A percentile compares a stretch with the other conserved stretches of the same genome.
Evolutionary conservation across 306 rosid genomes (phyloP).

Genomic region (Ormosia semicastrata): DNA sequence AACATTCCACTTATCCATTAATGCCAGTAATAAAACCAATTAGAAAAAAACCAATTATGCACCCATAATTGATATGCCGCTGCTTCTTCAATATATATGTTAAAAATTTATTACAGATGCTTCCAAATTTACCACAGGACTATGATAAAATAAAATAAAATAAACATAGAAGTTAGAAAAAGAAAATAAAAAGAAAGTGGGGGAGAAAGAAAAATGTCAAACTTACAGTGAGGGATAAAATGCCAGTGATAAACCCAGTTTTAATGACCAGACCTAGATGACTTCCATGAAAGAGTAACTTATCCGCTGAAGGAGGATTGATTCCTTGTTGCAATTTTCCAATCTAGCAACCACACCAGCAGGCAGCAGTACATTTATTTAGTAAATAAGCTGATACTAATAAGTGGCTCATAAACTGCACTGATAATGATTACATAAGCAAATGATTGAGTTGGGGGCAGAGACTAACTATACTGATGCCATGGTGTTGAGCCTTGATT

Average conservation of each 20-base stretch:
- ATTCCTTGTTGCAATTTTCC: conserved; percentile 70
- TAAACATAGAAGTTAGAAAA: background rate
- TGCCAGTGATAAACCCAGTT: conserved; percentile 75
- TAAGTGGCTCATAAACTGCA: background rate
- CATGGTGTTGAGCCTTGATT: conserved; percentile 56
- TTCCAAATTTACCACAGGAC: background rate
- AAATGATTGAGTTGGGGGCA: background rate
- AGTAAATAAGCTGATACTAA: background rate
- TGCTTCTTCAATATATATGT: background rate
- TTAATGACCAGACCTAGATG: conserved; percentile 56
- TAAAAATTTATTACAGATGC: background rate
- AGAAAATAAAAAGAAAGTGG: background rate
- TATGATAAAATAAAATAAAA: background rate
- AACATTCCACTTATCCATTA: background rate
- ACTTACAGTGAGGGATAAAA: conserved; percentile 79
- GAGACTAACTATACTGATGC: conserved; percentile 63
- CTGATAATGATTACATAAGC: background rate
- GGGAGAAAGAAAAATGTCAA: background rate
- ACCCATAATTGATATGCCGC: too few species aligned
- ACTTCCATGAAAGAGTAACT: conserved; percentile 46
- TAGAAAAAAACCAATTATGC: background rate
- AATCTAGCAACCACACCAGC: conserved; percentile 48
- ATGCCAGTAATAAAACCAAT: background rate
- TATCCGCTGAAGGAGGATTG: conserved; percentile 64
- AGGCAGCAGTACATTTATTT: background rate